Evolutionary conservation across 768 basidiomycete genomes (phyloP), one percentile per base, ranked within the genome.

Genomic region (Gelatoporia subvermispora): DNA sequence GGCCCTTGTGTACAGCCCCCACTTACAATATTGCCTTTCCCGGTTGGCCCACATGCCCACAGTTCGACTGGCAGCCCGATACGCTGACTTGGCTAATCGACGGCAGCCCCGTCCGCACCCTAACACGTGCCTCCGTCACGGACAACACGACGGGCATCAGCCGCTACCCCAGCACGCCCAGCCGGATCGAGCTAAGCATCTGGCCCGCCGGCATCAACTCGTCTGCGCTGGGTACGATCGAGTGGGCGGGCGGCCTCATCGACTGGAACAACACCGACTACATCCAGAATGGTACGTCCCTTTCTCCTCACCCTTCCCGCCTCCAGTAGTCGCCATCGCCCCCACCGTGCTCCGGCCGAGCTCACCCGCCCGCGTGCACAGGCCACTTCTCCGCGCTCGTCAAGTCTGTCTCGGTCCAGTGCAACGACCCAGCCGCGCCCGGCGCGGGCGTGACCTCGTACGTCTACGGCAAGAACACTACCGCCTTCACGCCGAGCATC

Each of bases 61-160:
- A 92, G 87, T 77, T 93, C 55, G 82, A 93, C 65, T 93, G 91
- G 91, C 76, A 83, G 56, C 81, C 79, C 2, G 76, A 85, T 18
- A 64, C 72, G 7, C 65, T 93, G 45, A 75, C 73, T 2, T 93
- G 83, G 70, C 65, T 72, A 24, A 73, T 93, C 43, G 89, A 93
- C 59, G 83, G 84, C 41, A 76, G 79, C 20, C 72, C 71, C 21
- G 85, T 89, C 5, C 84, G 88, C 42, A 86, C 82, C 7, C 59
- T 93, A 47, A 71, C 79, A 24, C 79, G 79, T 54, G 63, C 75
- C 2, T 82, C 87, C 55, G 42, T 34, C 22, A 74, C 75, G 9
- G 51, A 82, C 28, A 75, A 79, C 54, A 62, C 38, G 35, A 72
- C 72, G n/a, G 82, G 84, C 40, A 69, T 85, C 38, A 68, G 65